A percentile compares a stretch with the other conserved stretches of the same genome.
These are phyloP conservation scores for Kuraishia borneana DNA, from an alignment of 805 yeast species.

Conservation along the genomic window DNA sequence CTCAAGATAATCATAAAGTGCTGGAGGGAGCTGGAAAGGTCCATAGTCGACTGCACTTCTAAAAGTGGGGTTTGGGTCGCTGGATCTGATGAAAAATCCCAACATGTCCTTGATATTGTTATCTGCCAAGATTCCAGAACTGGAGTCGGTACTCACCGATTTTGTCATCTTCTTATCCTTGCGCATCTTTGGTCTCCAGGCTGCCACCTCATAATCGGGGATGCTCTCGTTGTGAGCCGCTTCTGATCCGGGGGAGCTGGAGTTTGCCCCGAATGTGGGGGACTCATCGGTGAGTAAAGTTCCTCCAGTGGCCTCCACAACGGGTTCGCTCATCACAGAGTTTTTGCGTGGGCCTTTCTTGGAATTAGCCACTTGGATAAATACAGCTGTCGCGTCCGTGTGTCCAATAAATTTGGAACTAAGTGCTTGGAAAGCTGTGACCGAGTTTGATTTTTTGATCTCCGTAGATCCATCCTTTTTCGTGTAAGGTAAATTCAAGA, in stretches of 20 bases:
- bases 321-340: constrained; percentile 1
- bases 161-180: neutral
- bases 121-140: constrained; percentile 5
- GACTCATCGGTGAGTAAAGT: constrained; percentile 2
- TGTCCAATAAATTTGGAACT: constrained; percentile 10
- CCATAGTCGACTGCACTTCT: constrained; percentile 8
- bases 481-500: constrained; percentile 9
- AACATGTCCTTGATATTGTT: constrained; percentile 9
- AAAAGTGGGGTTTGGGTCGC: constrained; percentile 4
- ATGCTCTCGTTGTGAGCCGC: constrained; percentile 1
- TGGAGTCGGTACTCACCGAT: neutral
- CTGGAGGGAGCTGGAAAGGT: constrained; percentile 8
- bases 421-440: constrained; percentile 10
- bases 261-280: neutral
- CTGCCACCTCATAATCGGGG: constrained; percentile 10
- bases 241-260: neutral
- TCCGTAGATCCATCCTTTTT: constrained; percentile 7
- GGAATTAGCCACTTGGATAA: constrained; percentile 7
- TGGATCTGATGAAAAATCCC: constrained; percentile 10
- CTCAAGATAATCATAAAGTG: constrained; percentile 6
- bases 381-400: constrained; percentile 10
- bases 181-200: constrained; percentile 5
- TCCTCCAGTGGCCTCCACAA: constrained; percentile 9
- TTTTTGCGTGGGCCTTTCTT: neutral
- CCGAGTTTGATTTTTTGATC: constrained; percentile 11